phyloP scores from a whole-genome alignment of 2,329 filamentous ascomycete genomes.

The Berkeleyomyces basicola region DNA sequence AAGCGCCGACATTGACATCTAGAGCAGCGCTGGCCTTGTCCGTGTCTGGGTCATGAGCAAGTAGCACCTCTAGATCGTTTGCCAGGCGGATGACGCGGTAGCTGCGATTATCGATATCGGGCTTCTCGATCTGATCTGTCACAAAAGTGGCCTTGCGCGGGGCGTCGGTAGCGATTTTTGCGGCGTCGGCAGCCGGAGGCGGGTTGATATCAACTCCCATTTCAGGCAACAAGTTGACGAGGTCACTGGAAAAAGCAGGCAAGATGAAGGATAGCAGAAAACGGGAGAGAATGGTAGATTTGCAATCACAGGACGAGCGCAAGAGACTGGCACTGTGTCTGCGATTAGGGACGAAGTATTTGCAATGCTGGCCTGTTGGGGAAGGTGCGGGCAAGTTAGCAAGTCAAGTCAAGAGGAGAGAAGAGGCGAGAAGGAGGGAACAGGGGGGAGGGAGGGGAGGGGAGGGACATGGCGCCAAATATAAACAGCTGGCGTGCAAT shows the following conservation, averaged over 20 bases:
- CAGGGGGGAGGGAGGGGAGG: not conserved
- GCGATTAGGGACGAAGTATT: not conserved
- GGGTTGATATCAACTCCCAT: not conserved
- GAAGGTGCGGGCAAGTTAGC: not conserved
- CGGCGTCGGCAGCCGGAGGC: not conserved
- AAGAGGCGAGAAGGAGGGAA: not conserved
- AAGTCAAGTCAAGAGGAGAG: not conserved
- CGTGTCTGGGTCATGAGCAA: conserved; percentile 87
- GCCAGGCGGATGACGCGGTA: conserved; percentile 75
- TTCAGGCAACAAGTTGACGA: not conserved
- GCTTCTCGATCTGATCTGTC: conserved; percentile 63
- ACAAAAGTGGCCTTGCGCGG: conserved; percentile 20
- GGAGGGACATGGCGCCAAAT: not conserved
- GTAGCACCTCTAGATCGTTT: conserved; percentile 76
- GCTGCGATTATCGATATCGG: conserved; percentile 65
- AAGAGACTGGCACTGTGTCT: not conserved
- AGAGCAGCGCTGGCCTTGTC: conserved; percentile 94
- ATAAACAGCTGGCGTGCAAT: not conserved
- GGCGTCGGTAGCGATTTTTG: not conserved
- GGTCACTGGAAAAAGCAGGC: not conserved
- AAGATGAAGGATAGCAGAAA: not conserved
- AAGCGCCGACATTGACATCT: conserved; percentile 91
- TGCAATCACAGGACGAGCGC: not conserved
- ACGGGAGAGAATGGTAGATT: not conserved
- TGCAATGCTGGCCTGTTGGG: not conserved